Percentiles rank a stretch among this genome's conserved stretches.
Evolutionary conservation across 331 rosid genomes (phyloP).

Genomic region (Malus hybrid): DNA sequence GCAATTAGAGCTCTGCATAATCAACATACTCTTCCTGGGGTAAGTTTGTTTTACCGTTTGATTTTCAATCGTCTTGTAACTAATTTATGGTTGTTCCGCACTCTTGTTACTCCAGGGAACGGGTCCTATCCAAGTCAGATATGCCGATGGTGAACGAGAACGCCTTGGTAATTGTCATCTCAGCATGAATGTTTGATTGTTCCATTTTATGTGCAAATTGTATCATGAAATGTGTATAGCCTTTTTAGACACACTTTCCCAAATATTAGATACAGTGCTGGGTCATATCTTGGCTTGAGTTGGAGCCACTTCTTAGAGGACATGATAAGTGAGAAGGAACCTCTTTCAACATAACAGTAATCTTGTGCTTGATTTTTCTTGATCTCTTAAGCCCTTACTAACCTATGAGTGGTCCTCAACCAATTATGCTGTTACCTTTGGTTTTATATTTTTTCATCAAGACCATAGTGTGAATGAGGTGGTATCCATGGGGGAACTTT

Average conservation of each 20-base stretch:
- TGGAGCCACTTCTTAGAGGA: neutral
- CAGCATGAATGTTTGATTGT: neutral
- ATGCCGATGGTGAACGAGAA: conserved; percentile 98
- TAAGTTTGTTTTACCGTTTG: conserved; percentile 39
- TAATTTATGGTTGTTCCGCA: conserved; percentile 17
- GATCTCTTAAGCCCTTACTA: neutral
- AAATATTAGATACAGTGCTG: neutral
- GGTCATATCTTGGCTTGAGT: neutral
- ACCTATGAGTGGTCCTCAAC: neutral
- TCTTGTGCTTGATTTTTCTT: neutral
- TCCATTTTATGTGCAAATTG: neutral
- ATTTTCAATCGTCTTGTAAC: conserved; percentile 11
- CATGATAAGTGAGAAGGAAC: neutral
- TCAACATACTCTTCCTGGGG: conserved; percentile 94
- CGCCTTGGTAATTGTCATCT: conserved; percentile 68
- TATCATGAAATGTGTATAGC: neutral
- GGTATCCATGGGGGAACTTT: conserved; percentile 1
- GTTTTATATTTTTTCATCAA: neutral
- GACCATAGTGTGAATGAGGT: neutral
- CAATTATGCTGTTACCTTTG: neutral
- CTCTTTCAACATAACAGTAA: neutral
- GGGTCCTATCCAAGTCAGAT: conserved; percentile 96
- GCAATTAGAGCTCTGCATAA: conserved; percentile 92
- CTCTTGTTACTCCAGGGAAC: conserved; percentile 49
- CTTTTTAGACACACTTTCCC: neutral